Evolutionary conservation across 2,329 filamentous ascomycete species (phyloP).

Genomic region (Sporothrix euskadiensis): DNA sequence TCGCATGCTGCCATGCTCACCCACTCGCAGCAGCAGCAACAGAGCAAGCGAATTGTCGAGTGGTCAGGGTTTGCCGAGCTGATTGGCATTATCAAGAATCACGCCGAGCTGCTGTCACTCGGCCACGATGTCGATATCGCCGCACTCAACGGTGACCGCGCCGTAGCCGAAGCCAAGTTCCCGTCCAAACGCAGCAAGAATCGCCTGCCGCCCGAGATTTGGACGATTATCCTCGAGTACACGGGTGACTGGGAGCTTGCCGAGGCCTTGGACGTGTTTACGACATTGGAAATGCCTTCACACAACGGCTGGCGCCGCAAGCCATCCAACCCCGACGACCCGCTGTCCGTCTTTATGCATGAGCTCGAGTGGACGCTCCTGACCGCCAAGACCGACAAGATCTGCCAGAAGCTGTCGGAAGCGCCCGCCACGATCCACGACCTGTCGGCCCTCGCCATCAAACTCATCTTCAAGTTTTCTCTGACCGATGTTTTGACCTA

Average conservation of each 20-base stretch:
- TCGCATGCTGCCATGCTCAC: background rate
- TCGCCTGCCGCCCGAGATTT: slow-evolving; percentile 78
- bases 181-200: slow-evolving; percentile 39
- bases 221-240: slow-evolving; percentile 83
- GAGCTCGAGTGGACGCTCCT: slow-evolving; percentile 85
- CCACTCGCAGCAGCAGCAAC: slow-evolving; percentile 32
- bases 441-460: slow-evolving; percentile 78
- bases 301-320: slow-evolving; percentile 62
- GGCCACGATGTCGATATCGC: slow-evolving; percentile 67
- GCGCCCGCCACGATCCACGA: slow-evolving; percentile 69
- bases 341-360: slow-evolving; percentile 70
- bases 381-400: slow-evolving; percentile 66
- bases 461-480: slow-evolving; percentile 88
- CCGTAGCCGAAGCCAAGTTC: slow-evolving; percentile 25
- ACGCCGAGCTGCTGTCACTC: slow-evolving; percentile 72
- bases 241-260: slow-evolving; percentile 90
- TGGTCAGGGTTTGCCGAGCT: slow-evolving; percentile 70
- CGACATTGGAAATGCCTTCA: slow-evolving; percentile 69
- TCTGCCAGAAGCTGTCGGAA: slow-evolving; percentile 71
- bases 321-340: slow-evolving; percentile 61
- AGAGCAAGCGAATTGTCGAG: slow-evolving; percentile 52
- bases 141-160: slow-evolving; percentile 34
- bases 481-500: slow-evolving; percentile 75
- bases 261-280: slow-evolving; percentile 76
- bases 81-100: slow-evolving; percentile 73